Evolutionary conservation across 495 filamentous ascomycete genomes (phyloP).

Genomic region (Barbatosphaeria neglecta): DNA sequence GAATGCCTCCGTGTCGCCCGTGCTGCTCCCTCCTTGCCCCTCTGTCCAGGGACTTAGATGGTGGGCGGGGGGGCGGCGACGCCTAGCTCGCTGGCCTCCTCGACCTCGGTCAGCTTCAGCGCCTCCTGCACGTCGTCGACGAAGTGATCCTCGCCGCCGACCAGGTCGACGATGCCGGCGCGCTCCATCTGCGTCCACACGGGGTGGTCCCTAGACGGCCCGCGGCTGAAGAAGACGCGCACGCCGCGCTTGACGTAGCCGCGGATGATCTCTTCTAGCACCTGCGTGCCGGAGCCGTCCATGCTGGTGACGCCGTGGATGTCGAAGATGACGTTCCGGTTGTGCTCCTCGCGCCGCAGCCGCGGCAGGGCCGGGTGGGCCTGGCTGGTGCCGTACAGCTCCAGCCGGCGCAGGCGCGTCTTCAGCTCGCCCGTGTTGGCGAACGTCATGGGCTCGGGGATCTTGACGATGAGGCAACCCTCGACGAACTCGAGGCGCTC

Average conservation of each 20-base stretch:
- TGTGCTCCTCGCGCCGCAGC: conserved; percentile 57
- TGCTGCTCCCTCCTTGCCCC: no score
- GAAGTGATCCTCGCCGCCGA: conserved; percentile 66
- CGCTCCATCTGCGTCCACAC: conserved; percentile 64
- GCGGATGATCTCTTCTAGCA: conserved; percentile 77
- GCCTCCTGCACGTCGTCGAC: conserved; percentile 76
- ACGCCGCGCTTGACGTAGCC: conserved; percentile 61
- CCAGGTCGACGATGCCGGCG: conserved; percentile 73
- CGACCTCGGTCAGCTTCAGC: conserved; percentile 62
- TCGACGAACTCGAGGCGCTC: conserved; percentile 77
- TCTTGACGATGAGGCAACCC: conserved; percentile 89
- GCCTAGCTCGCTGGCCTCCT: conserved; percentile 20
- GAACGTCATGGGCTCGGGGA: conserved; percentile 92
- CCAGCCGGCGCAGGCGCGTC: conserved; percentile 66
- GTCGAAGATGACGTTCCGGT: conserved; percentile 89
- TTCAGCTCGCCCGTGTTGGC: conserved; percentile 93
- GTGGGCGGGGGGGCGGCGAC: no score
- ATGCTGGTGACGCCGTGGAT: conserved; percentile 89
- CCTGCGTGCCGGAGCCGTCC: conserved; percentile 87
- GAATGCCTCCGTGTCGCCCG: no score
- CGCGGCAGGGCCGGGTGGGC: conserved; percentile 82
- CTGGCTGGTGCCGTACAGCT: conserved; percentile 72
- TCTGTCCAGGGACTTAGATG: no score
- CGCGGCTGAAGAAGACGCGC: conserved; percentile 78
- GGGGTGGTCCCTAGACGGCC: conserved; percentile 45